Evolutionary conservation across 1,139 yeast genomes (phyloP), one percentile per base, ranked within the genome.

Genomic region (Taphrina confusa): DNA sequence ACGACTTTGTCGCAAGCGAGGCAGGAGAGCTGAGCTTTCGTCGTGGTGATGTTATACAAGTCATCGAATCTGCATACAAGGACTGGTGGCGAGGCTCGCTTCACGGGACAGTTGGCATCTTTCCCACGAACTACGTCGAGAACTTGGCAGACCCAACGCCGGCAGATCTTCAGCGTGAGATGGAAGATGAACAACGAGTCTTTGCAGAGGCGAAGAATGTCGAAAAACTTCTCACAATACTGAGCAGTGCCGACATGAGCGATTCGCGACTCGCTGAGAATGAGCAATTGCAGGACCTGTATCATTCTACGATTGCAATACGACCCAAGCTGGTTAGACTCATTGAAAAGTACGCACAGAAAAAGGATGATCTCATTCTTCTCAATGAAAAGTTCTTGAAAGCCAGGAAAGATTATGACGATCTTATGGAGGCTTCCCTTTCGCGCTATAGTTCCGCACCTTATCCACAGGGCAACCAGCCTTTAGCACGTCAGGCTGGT

Each of bases 21-120:
- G 73, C 74, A 12, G 77, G 76, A n/a, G 80, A 77, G 65, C 68
- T 76, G 49, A 69, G 76, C 8, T 77, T 76, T 67, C 66, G 69
- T 63, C 61, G 70, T 61, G 75, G 78, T 54, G 74, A 73, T 66
- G 63, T 75, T 37, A 91, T 92, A 54, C 85, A 86, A 0, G 96
- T 92, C 0, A 79, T 91, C 52, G 97, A 90, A 68, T 81, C 87
- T 16, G 95, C 87, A 4, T 90, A 90, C 72, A 80, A 89, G 64
- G 97, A 92, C 71, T 92, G 98, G 98, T 88, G 97, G 87, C 80
- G 89, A 66, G 98, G 98, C 3, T 82, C 92, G 3, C 74, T 91
- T 57, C 79, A 81, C 61, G 97, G 97, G 0, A 79, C 79, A 61
- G 78, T 83, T 49, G 98, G 98, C 28, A 85, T 92, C n/a, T 90